Conservation (phyloP, 331 rosid species). For the Dryas integrifolia region DNA sequence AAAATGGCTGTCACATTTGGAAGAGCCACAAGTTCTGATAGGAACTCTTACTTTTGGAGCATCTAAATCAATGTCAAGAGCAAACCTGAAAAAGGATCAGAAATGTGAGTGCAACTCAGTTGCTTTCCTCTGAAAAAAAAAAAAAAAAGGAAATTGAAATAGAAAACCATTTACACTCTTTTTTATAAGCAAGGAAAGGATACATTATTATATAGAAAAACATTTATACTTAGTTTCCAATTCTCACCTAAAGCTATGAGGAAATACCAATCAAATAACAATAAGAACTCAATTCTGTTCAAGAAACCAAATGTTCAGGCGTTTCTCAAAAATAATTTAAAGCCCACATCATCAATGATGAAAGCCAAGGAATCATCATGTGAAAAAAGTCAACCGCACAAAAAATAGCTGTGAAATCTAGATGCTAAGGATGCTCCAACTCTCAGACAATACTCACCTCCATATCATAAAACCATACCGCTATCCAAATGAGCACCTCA, state of each 20-base stretch:
- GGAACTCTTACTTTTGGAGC: constrained; percentile 99
- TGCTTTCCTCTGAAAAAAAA: not conserved
- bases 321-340: too few species aligned
- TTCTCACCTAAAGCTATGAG: not conserved
- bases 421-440: too few species aligned
- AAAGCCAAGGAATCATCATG: too few species aligned
- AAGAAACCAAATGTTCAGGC: too few species aligned
- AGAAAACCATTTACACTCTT: not conserved
- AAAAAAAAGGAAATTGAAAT: not conserved
- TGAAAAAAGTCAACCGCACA: too few species aligned
- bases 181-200: too few species aligned
- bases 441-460: too few species aligned
- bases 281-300: not conserved
- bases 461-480: too few species aligned
- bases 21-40: constrained; percentile 59
- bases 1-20: constrained; percentile 74
- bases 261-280: not conserved
- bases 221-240: not conserved
- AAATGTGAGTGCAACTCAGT: constrained; percentile 19
- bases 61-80: constrained; percentile 91
- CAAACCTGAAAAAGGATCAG: constrained; percentile 65
- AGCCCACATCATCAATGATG: too few species aligned
- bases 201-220: not conserved
- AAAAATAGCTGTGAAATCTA: too few species aligned
- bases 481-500: too few species aligned